Base-by-base conservation (phyloP, 1,284 basidiomycete species). In the Baeospora myosura region DNA sequence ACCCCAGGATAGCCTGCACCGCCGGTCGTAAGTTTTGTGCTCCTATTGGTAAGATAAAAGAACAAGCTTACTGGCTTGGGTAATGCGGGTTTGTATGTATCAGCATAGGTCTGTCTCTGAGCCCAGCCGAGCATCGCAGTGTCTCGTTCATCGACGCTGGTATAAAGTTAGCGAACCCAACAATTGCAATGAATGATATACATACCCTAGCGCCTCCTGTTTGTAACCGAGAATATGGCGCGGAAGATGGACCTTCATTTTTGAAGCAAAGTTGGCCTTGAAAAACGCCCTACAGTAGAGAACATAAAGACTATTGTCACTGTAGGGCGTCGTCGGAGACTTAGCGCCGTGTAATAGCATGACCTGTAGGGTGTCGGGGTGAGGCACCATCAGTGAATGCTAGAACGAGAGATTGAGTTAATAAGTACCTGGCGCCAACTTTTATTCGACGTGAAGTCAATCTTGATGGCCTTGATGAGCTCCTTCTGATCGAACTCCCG, bases 1-100 rank as follows among this genome's bases (percentile, higher is more conserved):
- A 42, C 3, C 47, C 56, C 32, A 60, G 56, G 32, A 59, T 53
- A 5, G 53, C 58, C 55, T 31, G n/a, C n/a, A n/a, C n/a, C n/a
- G n/a, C n/a, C n/a, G 22, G 6, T 10, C 7, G 17, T 16, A 24
- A 21, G 32, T 25, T 25, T 37, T 32, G 18, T n/a, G 3, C 28
- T 30, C 16, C 28, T 12, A 4, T 30, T 4, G 5, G 5, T 5
- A 2, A 28, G 20, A 41, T 10, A n/a, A n/a, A 24, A 21, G 18
- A 26, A 35, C 25, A 21, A n/a, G 22, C 44, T 12, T 40, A 52
- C n/a, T 51, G 20, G 39, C 24, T 46, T 57, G 5, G 54, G 50
- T 22, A 58, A 35, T 18, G 56, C 48, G 11, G 56, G 56, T 1
- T 48, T 43, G 41, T 58, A 58, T 1, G 46, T 56, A 35, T 56